A percentile compares a stretch with the other conserved stretches of the same genome.
These are phyloP conservation scores for Tetrapyrgos nigripes DNA, from an alignment of 1,284 basidiomycete genomes.

Conservation along the genomic window DNA sequence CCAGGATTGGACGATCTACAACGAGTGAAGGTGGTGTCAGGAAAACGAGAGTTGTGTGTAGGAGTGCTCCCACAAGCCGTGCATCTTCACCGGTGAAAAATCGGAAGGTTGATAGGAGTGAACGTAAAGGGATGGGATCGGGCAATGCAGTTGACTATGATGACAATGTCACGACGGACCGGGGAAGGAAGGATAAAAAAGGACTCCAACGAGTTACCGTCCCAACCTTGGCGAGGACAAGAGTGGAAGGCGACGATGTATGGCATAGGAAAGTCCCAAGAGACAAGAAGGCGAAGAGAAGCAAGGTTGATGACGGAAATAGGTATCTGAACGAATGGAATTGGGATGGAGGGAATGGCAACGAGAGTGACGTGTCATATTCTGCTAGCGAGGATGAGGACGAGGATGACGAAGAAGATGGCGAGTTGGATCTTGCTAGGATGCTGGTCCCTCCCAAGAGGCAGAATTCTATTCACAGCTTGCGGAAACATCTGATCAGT, in stretches of 20 bases:
- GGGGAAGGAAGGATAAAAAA: conserved; percentile 20
- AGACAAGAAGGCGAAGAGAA: conserved; percentile 17
- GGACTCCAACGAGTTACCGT: conserved; percentile 23
- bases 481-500: background rate
- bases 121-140: background rate
- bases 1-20: conserved; percentile 43
- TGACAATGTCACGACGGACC: conserved; percentile 16
- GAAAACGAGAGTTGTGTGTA: conserved; percentile 61
- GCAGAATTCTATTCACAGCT: conserved; percentile 64
- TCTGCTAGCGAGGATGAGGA: conserved; percentile 20
- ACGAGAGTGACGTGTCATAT: background rate
- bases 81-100: conserved; percentile 36
- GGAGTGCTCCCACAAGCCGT: conserved; percentile 65
- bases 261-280: conserved; percentile 24
- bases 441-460: conserved; percentile 74
- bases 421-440: conserved; percentile 67
- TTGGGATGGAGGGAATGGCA: conserved; percentile 14
- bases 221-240: conserved; percentile 39
- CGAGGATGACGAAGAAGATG: conserved; percentile 55
- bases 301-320: background rate
- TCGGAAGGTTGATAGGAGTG: background rate
- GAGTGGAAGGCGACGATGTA: conserved; percentile 34
- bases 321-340: conserved; percentile 29
- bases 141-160: conserved; percentile 8
- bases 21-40: conserved; percentile 54